Base-by-base conservation (phyloP, 495 filamentous ascomycete genomes). In the Trichoderma parareesei region DNA sequence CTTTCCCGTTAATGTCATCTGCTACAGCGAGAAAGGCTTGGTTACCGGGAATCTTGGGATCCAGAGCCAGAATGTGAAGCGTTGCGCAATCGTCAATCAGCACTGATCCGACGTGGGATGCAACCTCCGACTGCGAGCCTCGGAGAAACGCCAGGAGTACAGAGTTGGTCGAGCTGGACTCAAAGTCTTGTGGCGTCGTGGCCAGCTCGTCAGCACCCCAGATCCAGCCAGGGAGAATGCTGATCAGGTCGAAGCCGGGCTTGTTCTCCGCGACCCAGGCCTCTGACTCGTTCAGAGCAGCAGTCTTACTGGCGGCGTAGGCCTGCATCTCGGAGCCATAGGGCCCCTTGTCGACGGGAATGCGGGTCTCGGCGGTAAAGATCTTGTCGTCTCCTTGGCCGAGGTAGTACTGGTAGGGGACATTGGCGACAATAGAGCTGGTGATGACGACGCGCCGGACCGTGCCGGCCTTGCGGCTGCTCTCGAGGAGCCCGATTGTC, bases 401-500 rank as follows among this genome's bases (percentile, higher is more conserved):
- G 27, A 57, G 53, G 14, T 57, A 35, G 9, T 57, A 57, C 10
- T 33, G 53, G 53, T 10, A 57, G 14, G 53, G 46, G 7, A 18
- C 20, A 8, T 73, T 71, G 5, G 78, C 67, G 2, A 78, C 75
- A 9, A 77, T 74, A 37, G 77, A 77, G 63, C 78, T 80, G 38
- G 80, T 82, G 64, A 80, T 73, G 38, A 77, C 86, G 5, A 94
- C 86, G 38, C 87, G 79, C 71, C 88, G 88, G 46, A 95, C 70
- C 14, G 69, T 69, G 13, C 85, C 88, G 6, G 81, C 87, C 67
- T 77, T 75, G 61, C 83, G 78, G 67, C 91, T 84, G 1, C 88
- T 84, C 63, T 88, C 85, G 53, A 95, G 73, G 43, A 94, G 84
- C 48, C 86, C 86, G 5, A 85, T 84, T 8, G 91, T 95, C 44